Evolutionary conservation across 768 basidiomycete genomes (phyloP).

Genomic region (Leccinum ochraceum): DNA sequence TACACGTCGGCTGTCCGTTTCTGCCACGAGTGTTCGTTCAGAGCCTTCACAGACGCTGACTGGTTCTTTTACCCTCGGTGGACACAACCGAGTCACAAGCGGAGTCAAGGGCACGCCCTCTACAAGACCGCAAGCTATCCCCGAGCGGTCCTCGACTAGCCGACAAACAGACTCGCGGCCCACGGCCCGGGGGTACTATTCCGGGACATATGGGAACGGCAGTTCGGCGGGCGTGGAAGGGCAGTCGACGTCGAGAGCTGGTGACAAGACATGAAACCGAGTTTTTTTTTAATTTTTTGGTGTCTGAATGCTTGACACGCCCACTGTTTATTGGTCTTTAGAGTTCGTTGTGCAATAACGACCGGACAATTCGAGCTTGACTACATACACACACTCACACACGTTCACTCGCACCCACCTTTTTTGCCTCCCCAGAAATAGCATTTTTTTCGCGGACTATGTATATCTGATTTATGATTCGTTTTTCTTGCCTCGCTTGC

Average conservation of each 20-base stretch:
- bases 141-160: constrained; percentile 19
- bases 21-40: constrained; percentile 42
- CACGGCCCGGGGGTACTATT: constrained; percentile 20
- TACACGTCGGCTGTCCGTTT: constrained; percentile 47
- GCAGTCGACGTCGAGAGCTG: constrained; percentile 16
- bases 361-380: constrained; percentile 16
- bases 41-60: constrained; percentile 37
- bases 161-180: constrained; percentile 28
- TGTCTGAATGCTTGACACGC: constrained; percentile 1
- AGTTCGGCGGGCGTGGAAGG: constrained; percentile 14
- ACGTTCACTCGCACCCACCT: constrained; percentile 2
- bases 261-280: constrained; percentile 27
- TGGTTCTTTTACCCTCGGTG: constrained; percentile 19
- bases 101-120: constrained; percentile 24
- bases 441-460: constrained; percentile 25
- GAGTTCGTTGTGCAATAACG: constrained; percentile 11
- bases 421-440: constrained; percentile 5
- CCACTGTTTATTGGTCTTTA: constrained; percentile 7
- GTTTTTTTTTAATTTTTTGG: background rate
- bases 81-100: constrained; percentile 22
- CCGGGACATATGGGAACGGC: constrained; percentile 23
- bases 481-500: constrained; percentile 26
- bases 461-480: constrained; percentile 31
- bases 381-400: constrained; percentile 8
- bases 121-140: constrained; percentile 17